Base-by-base conservation (phyloP, 306 rosid species). In the Sicyos baderoa region DNA sequence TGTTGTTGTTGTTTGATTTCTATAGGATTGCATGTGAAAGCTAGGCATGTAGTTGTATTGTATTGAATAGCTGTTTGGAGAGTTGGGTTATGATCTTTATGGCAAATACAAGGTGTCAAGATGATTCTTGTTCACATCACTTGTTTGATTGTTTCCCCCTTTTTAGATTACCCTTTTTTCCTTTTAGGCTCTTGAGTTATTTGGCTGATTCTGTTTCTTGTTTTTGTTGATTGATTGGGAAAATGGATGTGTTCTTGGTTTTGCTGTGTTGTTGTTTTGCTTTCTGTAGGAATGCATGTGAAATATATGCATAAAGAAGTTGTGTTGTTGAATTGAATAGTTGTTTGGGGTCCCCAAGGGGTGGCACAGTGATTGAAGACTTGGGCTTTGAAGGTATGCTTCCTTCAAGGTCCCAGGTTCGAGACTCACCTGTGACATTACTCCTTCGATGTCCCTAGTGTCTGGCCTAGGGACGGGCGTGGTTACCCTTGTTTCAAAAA, bases 81-180 rank as follows among this genome's bases (percentile, higher is more conserved):
- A 45, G 6, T n/a, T 35, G 49, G 11, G 88, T 70, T 93, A 93
- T 73, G 97, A 93, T 48, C 96, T 89, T 49, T 93, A 89, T 52
- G n/a, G n/a, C n/a, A n/a, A n/a, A n/a, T n/a, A n/a, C n/a, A n/a
- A n/a, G 97, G 97, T 75, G 98, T 94, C 49, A 89, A 89, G 94
- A 94, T 91, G 55, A 42, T 37, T 0, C 13, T 18, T 18, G 58
- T 70, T 22, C 1, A 25, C 11, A 9, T 7, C 32, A 1, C 7
- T 32, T 32, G 4, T 32, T 32, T 32, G n/a, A n/a, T 6, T 72
- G 16, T 60, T 32, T 60, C 67, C 11, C 6, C 2, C 27, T 21
- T 32, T 5, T 56, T 4, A 29, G n/a, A n/a, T n/a, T 25, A 16
- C 11, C 23, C 10, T 19, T 15, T 66, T 59, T 48, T 9, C 17